A percentile compares a stretch with the other conserved stretches of the same genome.
Conservation (phyloP, 768 basidiomycete genomes). For the Leucosporidium creatinivorum region DNA sequence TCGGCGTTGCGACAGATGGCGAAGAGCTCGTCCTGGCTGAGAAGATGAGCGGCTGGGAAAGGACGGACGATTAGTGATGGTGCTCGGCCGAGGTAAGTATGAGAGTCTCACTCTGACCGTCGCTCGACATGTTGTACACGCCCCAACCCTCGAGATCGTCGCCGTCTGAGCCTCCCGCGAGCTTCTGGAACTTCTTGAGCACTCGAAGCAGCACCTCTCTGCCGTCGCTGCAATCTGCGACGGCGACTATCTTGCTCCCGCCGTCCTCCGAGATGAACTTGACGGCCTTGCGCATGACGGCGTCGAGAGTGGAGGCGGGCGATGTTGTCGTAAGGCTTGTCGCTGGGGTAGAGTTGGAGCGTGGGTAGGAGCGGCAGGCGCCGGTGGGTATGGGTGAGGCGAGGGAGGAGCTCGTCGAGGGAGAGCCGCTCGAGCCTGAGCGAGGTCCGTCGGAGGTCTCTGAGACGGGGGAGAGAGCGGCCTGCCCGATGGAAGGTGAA, state of each 20-base stretch:
- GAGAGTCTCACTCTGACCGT: constrained; percentile 21
- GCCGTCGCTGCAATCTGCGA: constrained; percentile 65
- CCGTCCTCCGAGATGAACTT: constrained; percentile 80
- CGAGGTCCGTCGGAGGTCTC: background rate
- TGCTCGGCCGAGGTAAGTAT: background rate
- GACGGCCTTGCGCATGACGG: constrained; percentile 72
- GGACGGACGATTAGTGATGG: background rate
- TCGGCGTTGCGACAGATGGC: constrained; percentile 32
- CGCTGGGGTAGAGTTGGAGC: constrained; percentile 12
- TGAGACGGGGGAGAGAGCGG: constrained; percentile 7
- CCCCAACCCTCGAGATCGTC: constrained; percentile 35
- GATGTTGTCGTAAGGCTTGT: background rate
- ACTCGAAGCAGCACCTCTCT: constrained; percentile 82
- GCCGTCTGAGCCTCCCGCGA: background rate
- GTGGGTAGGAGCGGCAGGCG: no score
- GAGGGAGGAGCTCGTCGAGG: constrained; percentile 4
- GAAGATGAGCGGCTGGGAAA: constrained; percentile 15
- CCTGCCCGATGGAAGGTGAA: background rate
- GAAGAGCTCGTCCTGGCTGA: constrained; percentile 33
- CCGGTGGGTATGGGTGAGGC: no score
- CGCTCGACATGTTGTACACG: constrained; percentile 22
- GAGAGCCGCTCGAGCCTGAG: background rate
- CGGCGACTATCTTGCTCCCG: constrained; percentile 64
- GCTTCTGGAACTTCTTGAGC: constrained; percentile 79
- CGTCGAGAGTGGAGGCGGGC: constrained; percentile 53